Evolutionary conservation across 1,139 yeast genomes (phyloP), one percentile per base, ranked within the genome.

Genomic region (Geotrichum citri-aurantii): DNA sequence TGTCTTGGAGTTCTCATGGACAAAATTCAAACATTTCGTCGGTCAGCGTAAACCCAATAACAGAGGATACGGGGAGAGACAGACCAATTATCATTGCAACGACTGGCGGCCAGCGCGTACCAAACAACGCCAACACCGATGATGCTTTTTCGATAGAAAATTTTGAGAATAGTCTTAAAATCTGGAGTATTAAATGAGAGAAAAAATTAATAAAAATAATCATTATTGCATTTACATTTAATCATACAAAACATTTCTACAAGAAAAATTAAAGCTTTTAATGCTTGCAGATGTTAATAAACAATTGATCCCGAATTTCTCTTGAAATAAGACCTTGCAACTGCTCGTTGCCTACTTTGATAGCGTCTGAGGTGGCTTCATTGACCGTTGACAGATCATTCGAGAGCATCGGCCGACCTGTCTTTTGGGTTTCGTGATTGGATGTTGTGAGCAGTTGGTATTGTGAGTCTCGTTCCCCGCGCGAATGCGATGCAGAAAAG

Each of bases 281-380:
- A 24, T 59, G 62, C 26, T 40, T 50, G 27, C 54, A 29, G 11
- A 58, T 58, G 47, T 50, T 59, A 23, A 52, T 62, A 60, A 69
- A 69, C 53, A 69, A 57, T 46, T 65, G 61, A 33, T 62, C 65
- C 52, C 68, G 65, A 21, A 71, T 61, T 49, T 68, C 67, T 31
- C 69, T 64, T 26, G 70, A 64, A 48, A 71, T 61, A 48, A 72
- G 61, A 1, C 73, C 75, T 51, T 69, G 72, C 24, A 71, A 62
- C 59, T 71, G 74, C 48, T 72, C 74, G 10, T 67, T 64, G 7
- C 70, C 71, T 40, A 71, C 64, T 56, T 66, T 68, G 27, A 63
- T 59, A 7, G 70, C 64, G 48, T 68, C 70, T 31, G 63, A 56
- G 8, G 65, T 63, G n/a, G 62, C 54, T 50, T 59, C 63, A 46